phyloP scores from a whole-genome alignment of 2,329 filamentous ascomycete genomes.

The Piedraia hortae region DNA sequence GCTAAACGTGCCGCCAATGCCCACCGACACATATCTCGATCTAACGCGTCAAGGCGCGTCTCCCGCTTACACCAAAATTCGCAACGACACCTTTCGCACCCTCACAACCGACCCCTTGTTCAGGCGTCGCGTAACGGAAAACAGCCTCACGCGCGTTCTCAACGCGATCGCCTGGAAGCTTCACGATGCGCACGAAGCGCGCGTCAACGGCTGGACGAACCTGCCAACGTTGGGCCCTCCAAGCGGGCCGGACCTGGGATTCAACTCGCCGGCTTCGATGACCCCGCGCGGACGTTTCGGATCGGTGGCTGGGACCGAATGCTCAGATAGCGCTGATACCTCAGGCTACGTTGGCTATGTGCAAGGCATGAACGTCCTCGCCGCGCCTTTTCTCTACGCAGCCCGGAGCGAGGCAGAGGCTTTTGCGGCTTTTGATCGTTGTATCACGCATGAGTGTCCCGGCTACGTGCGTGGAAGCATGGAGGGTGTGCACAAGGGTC shows the following conservation, averaged over 20 bases:
- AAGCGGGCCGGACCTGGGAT: constrained; percentile 20
- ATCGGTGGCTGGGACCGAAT: constrained; percentile 29
- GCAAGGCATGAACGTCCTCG: constrained; percentile 95
- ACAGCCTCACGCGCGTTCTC: constrained; percentile 72
- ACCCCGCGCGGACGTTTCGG: constrained; percentile 11
- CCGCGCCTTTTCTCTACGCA: constrained; percentile 83
- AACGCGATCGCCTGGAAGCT: constrained; percentile 90
- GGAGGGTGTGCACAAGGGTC: constrained; percentile 83
- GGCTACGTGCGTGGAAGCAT: constrained; percentile 88
- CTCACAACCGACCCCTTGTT: constrained; percentile 93
- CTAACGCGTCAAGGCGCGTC: constrained; percentile 84
- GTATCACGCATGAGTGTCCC: constrained; percentile 68
- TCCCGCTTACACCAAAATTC: constrained; percentile 86
- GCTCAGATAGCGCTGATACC: constrained; percentile 26
- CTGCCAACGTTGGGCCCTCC: constrained; percentile 22
- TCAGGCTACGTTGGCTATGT: constrained; percentile 59
- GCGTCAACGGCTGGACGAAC: constrained; percentile 23
- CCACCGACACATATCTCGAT: constrained; percentile 66
- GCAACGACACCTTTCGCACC: constrained; percentile 93
- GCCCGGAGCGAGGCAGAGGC: constrained; percentile 86
- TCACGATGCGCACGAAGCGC: constrained; percentile 44
- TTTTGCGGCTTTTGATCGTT: constrained; percentile 66
- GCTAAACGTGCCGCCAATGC: constrained; percentile 59
- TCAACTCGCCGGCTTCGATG: constrained; percentile 11
- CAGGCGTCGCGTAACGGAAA: constrained; percentile 80